A percentile compares a stretch with the other conserved stretches of the same genome.
These are phyloP conservation scores for Detonula confervacea DNA, from an alignment of 352 stramenopile genomes.

Conservation along the genomic window DNA sequence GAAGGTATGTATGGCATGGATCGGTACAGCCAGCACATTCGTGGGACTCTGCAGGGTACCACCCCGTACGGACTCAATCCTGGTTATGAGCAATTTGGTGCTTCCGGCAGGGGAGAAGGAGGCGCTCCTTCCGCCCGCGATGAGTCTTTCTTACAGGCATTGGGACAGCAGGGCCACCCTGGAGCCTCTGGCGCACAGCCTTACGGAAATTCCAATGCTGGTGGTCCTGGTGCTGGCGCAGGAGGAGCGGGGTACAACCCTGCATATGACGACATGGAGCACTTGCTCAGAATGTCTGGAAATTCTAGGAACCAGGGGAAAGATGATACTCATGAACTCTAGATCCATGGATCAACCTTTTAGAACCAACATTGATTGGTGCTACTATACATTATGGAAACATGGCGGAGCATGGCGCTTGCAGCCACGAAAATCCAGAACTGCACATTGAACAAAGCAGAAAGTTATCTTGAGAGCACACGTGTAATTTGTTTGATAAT, in stretches of 20 bases:
- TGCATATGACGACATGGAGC: constrained; percentile 1
- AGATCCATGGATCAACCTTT: too few relatives aligned
- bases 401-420: too few relatives aligned
- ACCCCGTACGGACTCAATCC: neutral
- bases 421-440: too few relatives aligned
- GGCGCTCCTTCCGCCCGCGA: neutral
- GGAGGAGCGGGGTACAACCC: neutral
- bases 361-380: too few relatives aligned
- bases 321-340: neutral
- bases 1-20: neutral
- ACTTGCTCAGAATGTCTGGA: neutral
- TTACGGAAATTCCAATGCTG: too few relatives aligned
- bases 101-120: neutral
- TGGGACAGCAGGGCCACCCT: neutral
- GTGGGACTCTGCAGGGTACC: neutral
- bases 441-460: too few relatives aligned
- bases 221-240: neutral
- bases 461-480: too few relatives aligned
- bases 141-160: neutral
- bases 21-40: neutral
- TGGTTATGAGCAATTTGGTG: neutral
- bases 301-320: neutral
- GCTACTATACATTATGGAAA: too few relatives aligned
- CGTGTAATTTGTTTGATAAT: too few relatives aligned
- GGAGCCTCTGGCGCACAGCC: neutral